These are phyloP conservation scores for Nothophaeocryptopus gaeumannii DNA, from an alignment of 2,329 filamentous ascomycete species.

Conservation along the genomic window DNA sequence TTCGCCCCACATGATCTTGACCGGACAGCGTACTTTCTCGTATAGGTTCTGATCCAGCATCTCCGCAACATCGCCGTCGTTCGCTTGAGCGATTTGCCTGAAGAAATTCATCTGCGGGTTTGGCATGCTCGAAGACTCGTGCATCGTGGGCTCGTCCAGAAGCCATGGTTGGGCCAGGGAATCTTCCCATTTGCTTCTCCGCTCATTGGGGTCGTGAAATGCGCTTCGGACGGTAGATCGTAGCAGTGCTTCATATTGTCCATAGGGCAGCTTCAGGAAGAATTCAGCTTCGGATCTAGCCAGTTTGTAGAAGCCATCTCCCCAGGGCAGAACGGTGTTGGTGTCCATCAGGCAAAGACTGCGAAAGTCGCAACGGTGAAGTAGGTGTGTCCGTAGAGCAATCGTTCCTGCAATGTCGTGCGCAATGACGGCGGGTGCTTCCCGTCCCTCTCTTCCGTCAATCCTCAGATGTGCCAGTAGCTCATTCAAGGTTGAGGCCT, in stretches of 20 bases:
- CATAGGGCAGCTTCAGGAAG: constrained; percentile 33
- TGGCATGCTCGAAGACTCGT: no score
- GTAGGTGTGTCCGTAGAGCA: constrained; percentile 39
- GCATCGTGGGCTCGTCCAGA: background rate
- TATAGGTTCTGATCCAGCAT: constrained; percentile 39
- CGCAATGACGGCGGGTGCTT: constrained; percentile 41
- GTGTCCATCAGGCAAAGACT: constrained; percentile 46
- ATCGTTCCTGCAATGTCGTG: constrained; percentile 49
- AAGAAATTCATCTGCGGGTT: constrained; percentile 40
- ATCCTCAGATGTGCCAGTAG: constrained; percentile 39
- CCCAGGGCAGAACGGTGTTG: constrained; percentile 44
- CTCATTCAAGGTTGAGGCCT: constrained; percentile 40
- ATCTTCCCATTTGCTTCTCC: constrained; percentile 36
- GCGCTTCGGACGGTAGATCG: constrained; percentile 43
- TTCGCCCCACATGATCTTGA: constrained; percentile 47
- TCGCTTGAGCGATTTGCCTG: constrained; percentile 35
- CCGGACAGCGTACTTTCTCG: constrained; percentile 32
- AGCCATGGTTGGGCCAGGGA: constrained; percentile 38
- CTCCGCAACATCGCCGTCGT: constrained; percentile 37
- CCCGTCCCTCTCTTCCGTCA: constrained; percentile 12
- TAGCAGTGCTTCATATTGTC: constrained; percentile 40
- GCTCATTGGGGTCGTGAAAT: constrained; percentile 25
- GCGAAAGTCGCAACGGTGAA: constrained; percentile 39
- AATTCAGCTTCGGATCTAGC: constrained; percentile 28
- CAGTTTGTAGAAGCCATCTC: constrained; percentile 45